Base-by-base conservation (phyloP, 805 yeast genomes). In the Candida insectalens region DNA sequence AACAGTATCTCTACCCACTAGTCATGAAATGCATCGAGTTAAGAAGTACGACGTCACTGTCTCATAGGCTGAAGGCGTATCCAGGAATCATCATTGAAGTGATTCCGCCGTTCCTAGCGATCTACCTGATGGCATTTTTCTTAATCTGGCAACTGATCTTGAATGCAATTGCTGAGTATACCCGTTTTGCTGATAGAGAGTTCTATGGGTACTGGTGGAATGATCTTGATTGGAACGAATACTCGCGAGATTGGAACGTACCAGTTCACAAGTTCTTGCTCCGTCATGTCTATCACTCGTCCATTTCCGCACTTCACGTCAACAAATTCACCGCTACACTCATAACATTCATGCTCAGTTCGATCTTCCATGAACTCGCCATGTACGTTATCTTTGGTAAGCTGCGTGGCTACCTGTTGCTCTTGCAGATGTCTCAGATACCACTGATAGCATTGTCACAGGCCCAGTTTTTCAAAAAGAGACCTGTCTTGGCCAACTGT, bases 201-300 rank as follows among this genome's bases (percentile, higher is more conserved):
- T 92, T 92, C 56, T 92, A 94, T 51, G 89, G 94, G 3, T 83
- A 85, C 29, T 94, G 98, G 98, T 92, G 99, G 98, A 84, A 88
- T 46, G 83, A 94, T 40, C 74, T 80, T 14, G 81, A 84, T 27
- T 92, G 96, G 96, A 83, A 83, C 37, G 88, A 88, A 51, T 92
- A 83, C 55, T 80, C 96, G 8, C 67, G 96, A 43, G 76, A 82
- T 41, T 94, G 99, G 98, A 92, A 92, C 53, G 71, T 73, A 7
- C 96, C 97, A 0, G 97, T 92, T 16, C 96, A 92, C 54, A 71
- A 75, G 49, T 92, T 92, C 45, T 61, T 92, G 38, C 62, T 88
- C 29, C 71, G 97, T 43, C 99, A 94, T 52, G 97, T 92, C 3
- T 94, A 92, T 55, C 96, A 88, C 52, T 77, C 94, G 18, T 75